Conservation (phyloP, 148 eudicot genomes). For the Spergularia marina region DNA sequence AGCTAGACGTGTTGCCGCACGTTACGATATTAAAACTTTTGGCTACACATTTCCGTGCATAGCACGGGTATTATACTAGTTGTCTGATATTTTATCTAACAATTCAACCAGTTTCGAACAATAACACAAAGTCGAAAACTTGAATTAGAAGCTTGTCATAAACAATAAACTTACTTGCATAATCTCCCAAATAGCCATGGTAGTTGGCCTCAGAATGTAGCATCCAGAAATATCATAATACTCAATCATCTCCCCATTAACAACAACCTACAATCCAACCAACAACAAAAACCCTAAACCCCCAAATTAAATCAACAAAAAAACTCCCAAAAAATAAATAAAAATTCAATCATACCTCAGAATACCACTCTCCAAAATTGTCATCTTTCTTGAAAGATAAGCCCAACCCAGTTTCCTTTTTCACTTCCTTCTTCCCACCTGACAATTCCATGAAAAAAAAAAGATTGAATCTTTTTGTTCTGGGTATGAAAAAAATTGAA, state of each 20-base stretch:
- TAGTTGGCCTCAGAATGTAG: conserved; percentile 85
- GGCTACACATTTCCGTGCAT: too few relatives aligned
- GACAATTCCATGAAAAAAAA: background rate
- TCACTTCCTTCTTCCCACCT: conserved; percentile 87
- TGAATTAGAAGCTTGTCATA: background rate
- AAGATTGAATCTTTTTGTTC: background rate
- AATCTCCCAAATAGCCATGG: conserved; percentile 89
- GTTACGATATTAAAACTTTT: too few relatives aligned
- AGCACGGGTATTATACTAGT: too few relatives aligned
- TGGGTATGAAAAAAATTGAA: background rate
- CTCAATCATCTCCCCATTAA: conserved; percentile 85
- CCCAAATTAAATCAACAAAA: background rate
- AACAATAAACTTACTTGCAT: conserved; percentile 53
- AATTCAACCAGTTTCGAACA: background rate
- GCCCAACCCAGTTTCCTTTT: conserved; percentile 94
- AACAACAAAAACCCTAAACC: background rate
- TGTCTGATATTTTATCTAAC: too few relatives aligned
- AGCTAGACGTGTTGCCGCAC: too few relatives aligned
- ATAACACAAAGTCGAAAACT: background rate
- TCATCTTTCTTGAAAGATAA: conserved; percentile 77
- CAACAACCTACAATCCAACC: conserved; percentile 57
- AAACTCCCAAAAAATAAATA: background rate
- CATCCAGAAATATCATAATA: conserved; percentile 96
- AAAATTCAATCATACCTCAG: conserved; percentile 55
- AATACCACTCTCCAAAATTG: conserved; percentile 99